phyloP scores from a whole-genome alignment of 2,329 filamentous ascomycete species.

The Mycocentrospora acerina region DNA sequence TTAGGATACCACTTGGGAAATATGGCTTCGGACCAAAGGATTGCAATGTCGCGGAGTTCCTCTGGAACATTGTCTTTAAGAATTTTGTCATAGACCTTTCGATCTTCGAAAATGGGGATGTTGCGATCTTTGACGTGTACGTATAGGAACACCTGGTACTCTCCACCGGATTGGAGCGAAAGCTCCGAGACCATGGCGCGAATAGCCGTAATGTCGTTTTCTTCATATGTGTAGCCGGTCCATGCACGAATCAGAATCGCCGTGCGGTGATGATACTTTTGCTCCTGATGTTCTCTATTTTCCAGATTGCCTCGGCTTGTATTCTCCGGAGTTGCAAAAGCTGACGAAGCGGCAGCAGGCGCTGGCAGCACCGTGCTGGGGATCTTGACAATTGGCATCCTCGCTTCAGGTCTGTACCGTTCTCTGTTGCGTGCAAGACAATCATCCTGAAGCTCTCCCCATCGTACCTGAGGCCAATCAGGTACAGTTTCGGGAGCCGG shows the following conservation, averaged over 20 bases:
- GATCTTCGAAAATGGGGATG: conserved; percentile 60
- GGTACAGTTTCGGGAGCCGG: conserved; percentile 41
- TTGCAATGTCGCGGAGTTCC: conserved; percentile 70
- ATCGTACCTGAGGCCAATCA: conserved; percentile 66
- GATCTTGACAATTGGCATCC: conserved; percentile 37
- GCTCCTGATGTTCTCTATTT: conserved; percentile 17
- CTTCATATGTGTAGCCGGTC: conserved; percentile 50
- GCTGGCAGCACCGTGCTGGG: conserved; percentile 30
- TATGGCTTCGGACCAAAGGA: conserved; percentile 69
- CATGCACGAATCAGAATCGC: conserved; percentile 50
- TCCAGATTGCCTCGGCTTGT: conserved; percentile 32
- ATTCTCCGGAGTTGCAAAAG: conserved; percentile 31
- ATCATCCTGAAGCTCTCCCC: conserved; percentile 68
- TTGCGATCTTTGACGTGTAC: conserved; percentile 56
- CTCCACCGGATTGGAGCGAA: conserved; percentile 49
- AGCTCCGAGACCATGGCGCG: conserved; percentile 50
- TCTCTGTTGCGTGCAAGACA: conserved; percentile 67
- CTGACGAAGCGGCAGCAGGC: conserved; percentile 27
- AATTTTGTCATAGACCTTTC: conserved; percentile 60
- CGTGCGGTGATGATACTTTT: conserved; percentile 46
- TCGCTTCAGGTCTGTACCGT: conserved; percentile 54
- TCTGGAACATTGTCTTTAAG: conserved; percentile 64
- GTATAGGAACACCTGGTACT: conserved; percentile 52
- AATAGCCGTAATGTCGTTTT: conserved; percentile 50
- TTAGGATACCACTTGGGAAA: conserved; percentile 52